Base-by-base conservation (phyloP, 2,329 filamentous ascomycete genomes). In the Aspergillus cejpii region DNA sequence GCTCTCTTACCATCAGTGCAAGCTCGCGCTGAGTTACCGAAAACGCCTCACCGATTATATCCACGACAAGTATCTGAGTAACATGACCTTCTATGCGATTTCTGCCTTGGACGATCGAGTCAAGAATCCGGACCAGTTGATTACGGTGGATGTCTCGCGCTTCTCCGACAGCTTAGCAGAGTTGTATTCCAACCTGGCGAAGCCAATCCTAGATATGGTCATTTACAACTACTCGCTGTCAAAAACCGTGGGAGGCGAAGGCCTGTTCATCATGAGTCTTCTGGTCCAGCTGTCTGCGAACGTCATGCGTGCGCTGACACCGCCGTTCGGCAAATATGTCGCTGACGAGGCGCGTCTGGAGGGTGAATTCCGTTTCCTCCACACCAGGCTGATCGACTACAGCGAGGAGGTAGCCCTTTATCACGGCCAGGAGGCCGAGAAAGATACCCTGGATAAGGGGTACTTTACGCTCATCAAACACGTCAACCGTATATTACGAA, bases 381-480 rank as follows among this genome's bases (percentile, higher is more conserved):
- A 98, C 70, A 92, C 88, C 2, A 79, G 92, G 42, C 74, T 98
- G 37, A 97, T 98, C 60, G 91, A 98, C 66, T 91, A 96, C 64
- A 88, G 85, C 62, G 92, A 98, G 64, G 92, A 98, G 65, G 80
- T 98, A 3, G 92, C 92, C 1, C 74, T 98, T 6, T 97, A 96
- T 61, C 80, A 83, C 37, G 92, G 92, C 19, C 90, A 97, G 58
- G 85, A 91, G 58, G 89, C 86, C 8, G 92, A 98, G 68, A 97
- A 97, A 66, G 88, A 97, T 64, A 94, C 86, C 0, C 75, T 98
- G 42, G 92, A 98, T 69, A 97, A 97, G 71, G 91, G 92, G 12
- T 98, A 98, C 68, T 98, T 98, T 63, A 98, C 92, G 1, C 76
- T 98, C 28, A 98, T 98, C 73, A 97, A 96, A 70, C 92, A 98